Conservation (phyloP, 495 filamentous ascomycete genomes). For the Neurospora sp. region DNA sequence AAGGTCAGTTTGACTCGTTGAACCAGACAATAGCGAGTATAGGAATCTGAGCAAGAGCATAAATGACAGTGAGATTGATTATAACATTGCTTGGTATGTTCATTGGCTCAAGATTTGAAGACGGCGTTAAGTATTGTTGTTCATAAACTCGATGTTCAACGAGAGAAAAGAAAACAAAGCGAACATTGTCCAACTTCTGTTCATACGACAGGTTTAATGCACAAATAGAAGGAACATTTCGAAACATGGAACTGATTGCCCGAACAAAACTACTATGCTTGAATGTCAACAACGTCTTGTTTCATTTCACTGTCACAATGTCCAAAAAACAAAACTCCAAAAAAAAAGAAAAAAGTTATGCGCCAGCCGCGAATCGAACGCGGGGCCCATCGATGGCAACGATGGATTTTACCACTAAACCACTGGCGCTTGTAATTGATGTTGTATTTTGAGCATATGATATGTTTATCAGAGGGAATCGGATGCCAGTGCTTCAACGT, state of each 20-base stretch:
- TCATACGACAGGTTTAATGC: background rate
- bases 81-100: background rate
- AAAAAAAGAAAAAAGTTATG: conserved; percentile 12
- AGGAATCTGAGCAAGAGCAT: background rate
- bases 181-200: background rate
- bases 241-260: background rate
- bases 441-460: fast-evolving
- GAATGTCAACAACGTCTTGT: background rate
- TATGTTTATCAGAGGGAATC: fast-evolving
- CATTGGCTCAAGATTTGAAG: background rate
- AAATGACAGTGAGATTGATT: background rate
- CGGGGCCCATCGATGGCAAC: conserved; percentile 45
- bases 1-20: background rate
- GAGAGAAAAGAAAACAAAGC: background rate
- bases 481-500: background rate
- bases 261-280: background rate
- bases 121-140: background rate
- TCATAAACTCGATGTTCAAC: background rate
- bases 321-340: background rate
- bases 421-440: conserved; percentile 17
- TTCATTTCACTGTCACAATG: background rate
- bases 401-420: conserved; percentile 47
- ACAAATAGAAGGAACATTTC: too few relatives aligned
- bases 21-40: background rate
- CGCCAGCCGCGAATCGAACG: conserved; percentile 42